Evolutionary conservation across 495 filamentous ascomycete genomes (phyloP).

Genomic region (Penicillium lividum): DNA sequence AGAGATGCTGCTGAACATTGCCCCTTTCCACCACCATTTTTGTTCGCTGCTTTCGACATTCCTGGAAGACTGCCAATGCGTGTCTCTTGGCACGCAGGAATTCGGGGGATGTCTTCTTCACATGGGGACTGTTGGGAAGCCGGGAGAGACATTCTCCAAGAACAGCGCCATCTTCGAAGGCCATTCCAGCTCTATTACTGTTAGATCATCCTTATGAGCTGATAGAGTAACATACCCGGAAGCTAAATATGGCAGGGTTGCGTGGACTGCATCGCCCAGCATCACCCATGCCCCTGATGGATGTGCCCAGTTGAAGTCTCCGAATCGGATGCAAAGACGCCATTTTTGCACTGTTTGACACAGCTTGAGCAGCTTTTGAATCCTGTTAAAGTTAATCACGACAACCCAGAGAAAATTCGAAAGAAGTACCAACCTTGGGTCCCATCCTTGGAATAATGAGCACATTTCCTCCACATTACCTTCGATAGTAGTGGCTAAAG

Average conservation of each 20-base stretch:
- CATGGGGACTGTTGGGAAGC: conserved; percentile 27
- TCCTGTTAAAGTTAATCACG: conserved; percentile 14
- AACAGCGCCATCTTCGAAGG: conserved; percentile 53
- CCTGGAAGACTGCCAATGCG: conserved; percentile 46
- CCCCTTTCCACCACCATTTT: conserved; percentile 47
- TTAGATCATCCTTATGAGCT: conserved; percentile 1
- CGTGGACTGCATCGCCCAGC: conserved; percentile 65
- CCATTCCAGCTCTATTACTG: conserved; percentile 40
- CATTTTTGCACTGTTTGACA: conserved; percentile 62
- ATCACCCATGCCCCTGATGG: conserved; percentile 55
- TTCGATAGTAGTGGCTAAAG: conserved; percentile 42
- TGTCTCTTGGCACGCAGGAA: conserved; percentile 34
- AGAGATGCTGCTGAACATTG: conserved; percentile 50
- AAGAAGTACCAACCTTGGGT: conserved; percentile 46
- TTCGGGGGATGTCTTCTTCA: conserved; percentile 27
- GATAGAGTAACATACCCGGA: conserved; percentile 30
- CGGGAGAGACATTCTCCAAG: conserved; percentile 49
- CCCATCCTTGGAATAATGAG: conserved; percentile 60
- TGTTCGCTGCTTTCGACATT: conserved; percentile 47
- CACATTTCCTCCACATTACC: conserved; percentile 70
- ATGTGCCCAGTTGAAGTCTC: conserved; percentile 57
- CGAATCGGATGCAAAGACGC: conserved; percentile 60
- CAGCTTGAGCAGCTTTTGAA: conserved; percentile 37
- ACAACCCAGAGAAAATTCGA: background rate
- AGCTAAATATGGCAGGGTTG: conserved; percentile 62